phyloP scores from a whole-genome alignment of 2,329 filamentous ascomycete species.

The Neodidymelliopsis sp. region DNA sequence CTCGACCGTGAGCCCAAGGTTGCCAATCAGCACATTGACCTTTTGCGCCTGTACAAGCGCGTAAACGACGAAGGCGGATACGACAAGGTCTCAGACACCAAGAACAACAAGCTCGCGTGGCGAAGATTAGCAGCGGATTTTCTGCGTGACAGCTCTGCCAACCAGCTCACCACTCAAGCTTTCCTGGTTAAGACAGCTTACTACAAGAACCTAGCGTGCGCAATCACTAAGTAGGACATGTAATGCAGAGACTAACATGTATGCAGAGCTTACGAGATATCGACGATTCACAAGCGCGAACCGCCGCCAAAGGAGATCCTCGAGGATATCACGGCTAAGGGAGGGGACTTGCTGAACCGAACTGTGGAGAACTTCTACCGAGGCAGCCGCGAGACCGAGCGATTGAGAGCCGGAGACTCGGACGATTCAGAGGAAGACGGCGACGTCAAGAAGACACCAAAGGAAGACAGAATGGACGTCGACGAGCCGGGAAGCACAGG shows the following conservation, averaged over 20 bases:
- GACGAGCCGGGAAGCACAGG: slow-evolving; percentile 59
- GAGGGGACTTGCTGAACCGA: slow-evolving; percentile 77
- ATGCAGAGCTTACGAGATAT: slow-evolving; percentile 78
- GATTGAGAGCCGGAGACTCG: slow-evolving; percentile 60
- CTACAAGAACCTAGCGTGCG: slow-evolving; percentile 81
- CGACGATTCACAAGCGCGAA: slow-evolving; percentile 76
- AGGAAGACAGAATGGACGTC: slow-evolving; percentile 57
- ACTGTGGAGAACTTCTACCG: slow-evolving; percentile 77
- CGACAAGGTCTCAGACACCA: slow-evolving; percentile 71
- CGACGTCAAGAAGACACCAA: slow-evolving; percentile 56
- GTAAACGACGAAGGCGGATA: slow-evolving; percentile 83
- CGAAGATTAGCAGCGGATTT: slow-evolving; percentile 79
- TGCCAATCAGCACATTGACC: slow-evolving; percentile 76
- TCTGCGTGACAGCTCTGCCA: slow-evolving; percentile 68
- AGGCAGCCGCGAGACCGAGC: slow-evolving; percentile 57
- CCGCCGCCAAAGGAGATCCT: slow-evolving; percentile 88
- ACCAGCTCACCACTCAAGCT: slow-evolving; percentile 80
- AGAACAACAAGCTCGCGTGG: slow-evolving; percentile 87
- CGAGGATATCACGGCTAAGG: slow-evolving; percentile 80
- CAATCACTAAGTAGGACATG: too few relatives aligned
- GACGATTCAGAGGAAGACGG: slow-evolving; percentile 54
- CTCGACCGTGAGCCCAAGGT: slow-evolving; percentile 85
- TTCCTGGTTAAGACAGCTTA: slow-evolving; percentile 88
- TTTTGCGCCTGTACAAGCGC: slow-evolving; percentile 79
- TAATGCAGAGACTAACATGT: too few relatives aligned